phyloP scores from a whole-genome alignment of 306 rosid genomes.

The Glycine tomentella region DNA sequence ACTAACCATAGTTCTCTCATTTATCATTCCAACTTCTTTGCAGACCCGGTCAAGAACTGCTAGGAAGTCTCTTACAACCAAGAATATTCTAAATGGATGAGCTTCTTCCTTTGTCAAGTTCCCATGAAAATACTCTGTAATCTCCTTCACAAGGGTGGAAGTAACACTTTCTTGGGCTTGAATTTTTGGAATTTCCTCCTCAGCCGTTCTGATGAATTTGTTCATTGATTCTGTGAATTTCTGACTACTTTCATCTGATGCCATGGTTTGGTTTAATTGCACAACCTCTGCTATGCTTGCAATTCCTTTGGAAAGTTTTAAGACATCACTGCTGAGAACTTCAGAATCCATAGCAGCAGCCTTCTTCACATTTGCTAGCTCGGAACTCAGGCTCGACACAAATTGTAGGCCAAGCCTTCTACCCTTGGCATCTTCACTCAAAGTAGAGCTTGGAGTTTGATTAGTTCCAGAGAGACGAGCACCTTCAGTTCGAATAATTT shows the following conservation, averaged over 20 bases:
- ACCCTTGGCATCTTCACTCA: slow-evolving; percentile 72
- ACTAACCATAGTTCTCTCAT: slow-evolving; percentile 78
- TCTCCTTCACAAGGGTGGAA: slow-evolving; percentile 85
- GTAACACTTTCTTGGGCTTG: slow-evolving; percentile 91
- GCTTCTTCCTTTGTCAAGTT: slow-evolving; percentile 94
- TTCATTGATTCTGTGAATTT: slow-evolving; percentile 74
- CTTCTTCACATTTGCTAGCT: slow-evolving; percentile 86
- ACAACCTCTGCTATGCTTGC: slow-evolving; percentile 63
- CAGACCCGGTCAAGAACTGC: slow-evolving; percentile 79
- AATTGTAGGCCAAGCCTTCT: slow-evolving; percentile 88
- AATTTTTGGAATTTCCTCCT: slow-evolving; percentile 74
- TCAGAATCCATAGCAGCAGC: slow-evolving; percentile 95
- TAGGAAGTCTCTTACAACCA: slow-evolving; percentile 91
- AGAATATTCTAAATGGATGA: slow-evolving; percentile 90
- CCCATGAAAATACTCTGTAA: slow-evolving; percentile 95
- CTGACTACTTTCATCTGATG: slow-evolving; percentile 49
- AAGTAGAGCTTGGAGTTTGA: slow-evolving; percentile 57
- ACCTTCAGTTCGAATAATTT: slow-evolving; percentile 89
- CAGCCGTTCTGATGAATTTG: slow-evolving; percentile 76
- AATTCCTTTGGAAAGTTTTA: slow-evolving; percentile 76
- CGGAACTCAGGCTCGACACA: slow-evolving; percentile 81
- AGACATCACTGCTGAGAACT: slow-evolving; percentile 70
- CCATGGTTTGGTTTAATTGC: slow-evolving; percentile 47
- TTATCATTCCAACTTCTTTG: slow-evolving; percentile 87
- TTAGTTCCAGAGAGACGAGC: slow-evolving; percentile 61